Conservation (phyloP, 31 red algal species). For the Asparagopsis taxiformis region DNA sequence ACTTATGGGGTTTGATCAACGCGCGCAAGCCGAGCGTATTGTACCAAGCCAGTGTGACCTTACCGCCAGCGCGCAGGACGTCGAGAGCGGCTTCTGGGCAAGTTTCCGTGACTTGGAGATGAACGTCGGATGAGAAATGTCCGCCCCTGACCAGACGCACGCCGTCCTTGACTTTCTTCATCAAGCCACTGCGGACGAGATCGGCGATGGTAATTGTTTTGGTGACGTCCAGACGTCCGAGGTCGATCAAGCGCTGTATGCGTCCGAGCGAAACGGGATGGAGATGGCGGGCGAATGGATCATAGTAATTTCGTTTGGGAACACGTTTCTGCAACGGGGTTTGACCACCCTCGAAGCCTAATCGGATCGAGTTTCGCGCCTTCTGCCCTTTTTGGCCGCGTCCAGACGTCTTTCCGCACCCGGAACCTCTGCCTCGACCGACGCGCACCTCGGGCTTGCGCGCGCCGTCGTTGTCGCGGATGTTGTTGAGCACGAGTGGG, state of each 20-base stretch:
- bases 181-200: conserved; percentile 40
- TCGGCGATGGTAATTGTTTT: conserved; percentile 44
- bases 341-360: conserved; percentile 97
- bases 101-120: conserved; percentile 73
- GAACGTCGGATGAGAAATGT: conserved; percentile 16
- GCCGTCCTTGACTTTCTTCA: conserved; percentile 54
- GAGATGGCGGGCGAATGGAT: conserved; percentile 42
- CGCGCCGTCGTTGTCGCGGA: conserved; percentile 77
- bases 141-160: conserved; percentile 37
- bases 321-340: conserved; percentile 86
- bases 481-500: too few relatives aligned
- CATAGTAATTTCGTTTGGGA: conserved; percentile 64
- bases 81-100: conserved; percentile 41
- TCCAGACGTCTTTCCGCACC: conserved; percentile 92
- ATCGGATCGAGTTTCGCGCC: conserved; percentile 67
- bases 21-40: conserved; percentile 81
- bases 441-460: conserved; percentile 73
- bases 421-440: conserved; percentile 83
- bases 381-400: conserved; percentile 91
- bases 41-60: conserved; percentile 79
- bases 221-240: conserved; percentile 37
- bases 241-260: conserved; percentile 75
- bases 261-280: conserved; percentile 37
- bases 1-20: conserved; percentile 78
- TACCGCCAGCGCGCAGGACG: conserved; percentile 69